Evolutionary conservation across 1,284 basidiomycete species (phyloP).

Genomic region (Stereum hirsutum): DNA sequence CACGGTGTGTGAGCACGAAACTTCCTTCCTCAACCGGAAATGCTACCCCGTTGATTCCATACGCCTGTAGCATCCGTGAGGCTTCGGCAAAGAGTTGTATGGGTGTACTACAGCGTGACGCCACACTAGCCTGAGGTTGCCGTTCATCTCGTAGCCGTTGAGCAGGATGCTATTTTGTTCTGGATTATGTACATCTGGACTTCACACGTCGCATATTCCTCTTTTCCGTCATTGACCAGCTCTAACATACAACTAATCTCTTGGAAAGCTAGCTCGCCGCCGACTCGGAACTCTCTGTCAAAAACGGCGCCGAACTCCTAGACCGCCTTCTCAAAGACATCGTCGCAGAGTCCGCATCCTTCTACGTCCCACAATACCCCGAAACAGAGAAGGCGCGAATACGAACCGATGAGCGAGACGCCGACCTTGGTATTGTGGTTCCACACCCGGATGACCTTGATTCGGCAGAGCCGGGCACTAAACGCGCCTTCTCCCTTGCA

Average conservation of each 20-base stretch:
- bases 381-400: conserved; percentile 65
- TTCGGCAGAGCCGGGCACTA: conserved; percentile 34
- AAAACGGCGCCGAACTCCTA: conserved; percentile 98
- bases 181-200: no score
- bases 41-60: no score
- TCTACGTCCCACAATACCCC: conserved; percentile 86
- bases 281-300: conserved; percentile 93
- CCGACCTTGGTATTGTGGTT: conserved; percentile 44
- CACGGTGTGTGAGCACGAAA: no score
- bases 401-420: conserved; percentile 28
- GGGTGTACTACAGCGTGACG: no score
- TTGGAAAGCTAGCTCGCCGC: conserved; percentile 77
- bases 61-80: no score
- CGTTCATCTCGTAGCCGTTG: conserved; percentile 2
- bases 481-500: conserved; percentile 86
- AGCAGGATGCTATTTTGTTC: no score
- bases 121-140: conserved; percentile 1
- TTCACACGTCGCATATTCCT: no score
- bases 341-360: conserved; percentile 92
- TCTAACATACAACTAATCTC: conserved; percentile 5
- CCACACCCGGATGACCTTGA: conserved; percentile 48
- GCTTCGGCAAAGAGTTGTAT: no score
- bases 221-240: no score
- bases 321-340: conserved; percentile 97
- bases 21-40: no score